Conservation (phyloP, 2,329 filamentous ascomycete species). For the Epichloe elymi region DNA sequence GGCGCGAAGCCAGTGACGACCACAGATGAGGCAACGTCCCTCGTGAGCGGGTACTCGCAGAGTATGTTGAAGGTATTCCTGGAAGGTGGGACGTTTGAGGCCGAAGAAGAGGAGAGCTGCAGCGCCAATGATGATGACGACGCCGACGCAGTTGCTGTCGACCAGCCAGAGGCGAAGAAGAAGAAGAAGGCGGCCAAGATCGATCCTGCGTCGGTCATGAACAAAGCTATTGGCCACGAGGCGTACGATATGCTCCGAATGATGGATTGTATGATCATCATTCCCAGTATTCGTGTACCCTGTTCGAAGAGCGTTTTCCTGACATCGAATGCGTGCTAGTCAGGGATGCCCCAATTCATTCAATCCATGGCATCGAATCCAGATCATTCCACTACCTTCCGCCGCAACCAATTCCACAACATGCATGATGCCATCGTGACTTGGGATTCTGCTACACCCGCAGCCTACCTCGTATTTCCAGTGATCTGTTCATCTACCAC, state of each 20-base stretch:
- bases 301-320: neutral
- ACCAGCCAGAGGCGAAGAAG: too few relatives aligned
- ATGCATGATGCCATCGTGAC: constrained; percentile 1
- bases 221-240: constrained; percentile 18
- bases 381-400: neutral
- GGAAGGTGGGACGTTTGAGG: too few relatives aligned
- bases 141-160: too few relatives aligned
- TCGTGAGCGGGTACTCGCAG: too few relatives aligned
- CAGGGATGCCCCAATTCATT: constrained; percentile 2
- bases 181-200: too few relatives aligned
- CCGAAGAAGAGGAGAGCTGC: too few relatives aligned
- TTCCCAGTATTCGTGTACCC: neutral
- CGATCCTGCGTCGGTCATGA: too few relatives aligned
- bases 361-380: neutral
- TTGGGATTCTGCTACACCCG: neutral
- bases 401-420: neutral
- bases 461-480: neutral
- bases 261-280: constrained; percentile 31
- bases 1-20: too few relatives aligned
- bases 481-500: too few relatives aligned
- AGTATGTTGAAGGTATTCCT: too few relatives aligned
- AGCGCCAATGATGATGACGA: too few relatives aligned
- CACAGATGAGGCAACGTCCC: too few relatives aligned
- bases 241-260: constrained; percentile 43
- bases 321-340: neutral